Evolutionary conservation across 169 alveolate species (phyloP), one percentile per base, ranked within the genome.

Genomic region (Toxoplasma gondii): DNA sequence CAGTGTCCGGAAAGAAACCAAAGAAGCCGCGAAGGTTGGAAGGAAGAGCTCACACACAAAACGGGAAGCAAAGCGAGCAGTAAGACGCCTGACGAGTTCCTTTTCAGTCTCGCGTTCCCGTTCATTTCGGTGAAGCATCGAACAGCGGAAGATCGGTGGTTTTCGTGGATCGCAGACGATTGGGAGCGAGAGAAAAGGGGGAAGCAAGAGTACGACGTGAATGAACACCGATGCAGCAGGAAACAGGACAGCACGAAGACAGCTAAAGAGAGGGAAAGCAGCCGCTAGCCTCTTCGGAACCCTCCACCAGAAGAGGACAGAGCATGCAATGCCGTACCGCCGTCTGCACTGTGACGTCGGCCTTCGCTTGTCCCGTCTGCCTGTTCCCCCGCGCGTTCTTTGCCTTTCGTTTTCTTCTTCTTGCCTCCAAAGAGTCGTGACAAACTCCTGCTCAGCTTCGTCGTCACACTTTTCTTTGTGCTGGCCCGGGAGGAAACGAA

Each of bases 401-500:
- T n/a, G 29, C 45, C 39, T 19, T 78, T 78, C 86, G 39, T 7
- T 7, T 78, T 31, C 86, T 78, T 78, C n/a, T 69, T 69, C 82
- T 78, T 78, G 39, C 39, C 45, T 19, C 49, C n/a, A n/a, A 78
- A 78, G 29, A 78, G 86, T 45, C 45, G 39, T 2, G 86, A 78
- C 45, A 78, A 19, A 78, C 86, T n/a, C 86, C 22, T 78, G 22
- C 86, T n/a, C 44, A 78, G 24, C 86, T 19, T 78, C 44, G 39
- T 36, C 27, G 39, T 27, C 49, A 78, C 22, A n/a, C 86, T 78
- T n/a, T 45, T 16, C 31, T 64, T 78, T n/a, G 86, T 7, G 86
- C 86, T 78, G 27, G 86, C 86, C 39, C 86, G 86, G 9, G 86
- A 78, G 24, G 86, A 78, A 19, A n/a, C 86, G 39, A 78, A 10